Conservation (phyloP, 495 filamentous ascomycete species). For the Xylaria cubensis region DNA sequence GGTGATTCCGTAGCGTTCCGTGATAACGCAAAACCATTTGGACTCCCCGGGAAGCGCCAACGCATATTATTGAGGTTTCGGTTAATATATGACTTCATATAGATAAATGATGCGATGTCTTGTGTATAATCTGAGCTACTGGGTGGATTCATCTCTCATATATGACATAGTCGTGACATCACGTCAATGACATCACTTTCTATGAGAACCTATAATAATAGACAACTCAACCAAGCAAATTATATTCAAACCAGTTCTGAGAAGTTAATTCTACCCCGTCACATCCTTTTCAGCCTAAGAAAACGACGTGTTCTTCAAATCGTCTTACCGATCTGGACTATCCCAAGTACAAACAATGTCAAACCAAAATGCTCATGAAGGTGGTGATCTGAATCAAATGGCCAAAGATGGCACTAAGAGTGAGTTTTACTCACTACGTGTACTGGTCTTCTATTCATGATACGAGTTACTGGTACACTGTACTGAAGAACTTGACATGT, state of each 20-base stretch:
- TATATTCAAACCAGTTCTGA: not conserved
- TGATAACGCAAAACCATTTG: not conserved
- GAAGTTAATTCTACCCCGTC: not conserved
- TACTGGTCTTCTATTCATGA: not conserved
- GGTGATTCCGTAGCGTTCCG: too few species aligned
- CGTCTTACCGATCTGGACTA: not conserved
- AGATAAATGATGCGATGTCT: not conserved
- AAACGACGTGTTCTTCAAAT: not conserved
- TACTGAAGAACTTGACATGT: not conserved
- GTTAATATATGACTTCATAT: not conserved
- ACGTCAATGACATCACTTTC: constrained; percentile 31
- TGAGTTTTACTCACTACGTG: not conserved
- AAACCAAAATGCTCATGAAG: constrained; percentile 29
- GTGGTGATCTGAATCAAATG: constrained; percentile 57
- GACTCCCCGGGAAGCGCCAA: not conserved
- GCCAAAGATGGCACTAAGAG: constrained; percentile 56
- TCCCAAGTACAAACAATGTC: constrained; percentile 23
- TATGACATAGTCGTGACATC: constrained; percentile 37
- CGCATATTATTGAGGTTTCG: not conserved
- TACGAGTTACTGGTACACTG: not conserved
- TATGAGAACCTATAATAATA: not conserved
- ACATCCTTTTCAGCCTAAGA: too few species aligned
- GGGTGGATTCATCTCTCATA: not conserved
- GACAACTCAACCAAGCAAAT: not conserved
- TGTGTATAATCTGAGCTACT: not conserved